Base-by-base conservation (phyloP, 2,329 filamentous ascomycete genomes). In the Botrytis galanthina region DNA sequence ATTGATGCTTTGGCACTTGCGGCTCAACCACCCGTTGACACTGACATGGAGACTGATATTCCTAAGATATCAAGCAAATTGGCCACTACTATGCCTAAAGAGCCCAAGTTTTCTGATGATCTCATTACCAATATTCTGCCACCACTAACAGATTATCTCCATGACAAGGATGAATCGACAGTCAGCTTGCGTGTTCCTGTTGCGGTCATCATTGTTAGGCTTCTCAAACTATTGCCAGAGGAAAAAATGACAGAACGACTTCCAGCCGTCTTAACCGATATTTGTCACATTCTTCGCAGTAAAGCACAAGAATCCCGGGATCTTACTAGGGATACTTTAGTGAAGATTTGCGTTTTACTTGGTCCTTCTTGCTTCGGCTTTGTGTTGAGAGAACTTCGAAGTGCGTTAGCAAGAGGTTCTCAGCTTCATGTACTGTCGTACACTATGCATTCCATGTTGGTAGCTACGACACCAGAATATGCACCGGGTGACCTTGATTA, bases 341-440 rank as follows among this genome's bases (percentile, higher is more conserved):
- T 92, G 29, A 92, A 97, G 74, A 96, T 98, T 77, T 89, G 94
- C 16, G 87, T 89, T 18, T 86, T 97, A 48, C 87, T 98, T 57
- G 96, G 96, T 0, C 89, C 95, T 0, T 86, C 89, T 1, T 97
- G 93, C 81, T 92, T 99, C 78, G 92, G 93, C 2, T 98, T 98
- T 81, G 91, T 99, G n/a, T 85, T 99, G 73, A 97, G 95, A 80
- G 95, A 98, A 81, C 85, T 99, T 37, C 88, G 94, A 68, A 91
- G 92, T 73, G 93, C 95, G 10, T 86, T 99, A 20, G 91, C 91
- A 64, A 89, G 91, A 78, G 96, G 96, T 7, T 97, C 97, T 79
- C 96, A 99, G 79, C 87, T 98, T 57, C 96, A 99, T 81, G 94
- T 99, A 16, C 86, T 99, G 37, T 98, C 95, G 0, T 99, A 93